Base-by-base conservation (phyloP, 306 rosid species). In the Purshia tridentata region DNA sequence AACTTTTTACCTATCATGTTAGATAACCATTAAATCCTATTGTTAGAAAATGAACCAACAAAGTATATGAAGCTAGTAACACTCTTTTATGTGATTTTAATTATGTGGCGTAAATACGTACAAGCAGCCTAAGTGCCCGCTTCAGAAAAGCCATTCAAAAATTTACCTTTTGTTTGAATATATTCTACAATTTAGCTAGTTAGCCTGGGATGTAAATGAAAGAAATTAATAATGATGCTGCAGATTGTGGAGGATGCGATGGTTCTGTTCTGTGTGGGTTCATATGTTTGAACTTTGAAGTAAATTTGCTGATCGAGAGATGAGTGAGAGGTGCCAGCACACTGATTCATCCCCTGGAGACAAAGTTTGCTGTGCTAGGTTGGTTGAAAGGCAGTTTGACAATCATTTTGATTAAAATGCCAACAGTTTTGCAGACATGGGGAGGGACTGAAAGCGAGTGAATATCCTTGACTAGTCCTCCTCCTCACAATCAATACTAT, bases 331-430 rank as follows among this genome's bases (percentile, higher is more conserved):
- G 44, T 78, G 85, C 74, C 89, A 82, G 90, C 86, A 65, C 86
- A 88, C 15, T 62, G 89, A 75, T 89, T 74, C 91, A 86, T 86
- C 91, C 89, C 91, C 93, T 73, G 70, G 67, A 77, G 90, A 84
- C 91, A 88, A 67, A 67, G 42, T 71, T 50, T 60, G 70, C 65
- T 82, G 13, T 84, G 83, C 67, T 83, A 54, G 80, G 82, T 73
- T 78, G 84, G 64, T 82, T 65, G 75, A 80, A 83, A 79, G 60
- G 29, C 70, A 81, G 49, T 78, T 64, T 67, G 70, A 46, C 55
- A 82, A 67, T 72, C 54, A 71, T 64, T 75, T 68, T 55, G 12
- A 45, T 13, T 20, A 44, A 52, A 72, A 76, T 72, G 84, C 63
- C 85, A 72, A 62, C 88, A 78, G 44, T 83, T 80, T 72, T 70